Percentiles rank a stretch among this genome's conserved stretches.
These are phyloP conservation scores for Dactylellina haptotyla DNA, from an alignment of 2,329 filamentous ascomycete genomes.

Conservation along the genomic window DNA sequence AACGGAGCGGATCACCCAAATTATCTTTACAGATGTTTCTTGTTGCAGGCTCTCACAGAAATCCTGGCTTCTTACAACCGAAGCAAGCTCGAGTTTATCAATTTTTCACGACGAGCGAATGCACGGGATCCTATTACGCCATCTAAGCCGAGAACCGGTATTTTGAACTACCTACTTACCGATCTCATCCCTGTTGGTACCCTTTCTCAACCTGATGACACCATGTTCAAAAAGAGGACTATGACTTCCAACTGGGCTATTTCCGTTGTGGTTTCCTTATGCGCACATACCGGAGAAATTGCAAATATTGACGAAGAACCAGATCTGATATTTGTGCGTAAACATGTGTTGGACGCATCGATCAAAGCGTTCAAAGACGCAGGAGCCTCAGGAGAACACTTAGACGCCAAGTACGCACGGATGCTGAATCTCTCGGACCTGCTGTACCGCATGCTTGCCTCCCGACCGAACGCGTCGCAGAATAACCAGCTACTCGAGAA, in stretches of 20 bases:
- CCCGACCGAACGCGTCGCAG: conserved; percentile 66
- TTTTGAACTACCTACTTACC: conserved; percentile 92
- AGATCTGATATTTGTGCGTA: conserved; percentile 89
- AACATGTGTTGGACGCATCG: conserved; percentile 92
- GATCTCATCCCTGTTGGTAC: conserved; percentile 72
- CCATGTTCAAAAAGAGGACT: conserved; percentile 82
- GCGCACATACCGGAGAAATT: conserved; percentile 85
- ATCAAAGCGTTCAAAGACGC: conserved; percentile 92
- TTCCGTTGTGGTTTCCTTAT: conserved; percentile 84
- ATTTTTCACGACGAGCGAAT: conserved; percentile 92
- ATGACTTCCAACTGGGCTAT: conserved; percentile 88
- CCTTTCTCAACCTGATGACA: conserved; percentile 76
- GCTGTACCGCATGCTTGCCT: conserved; percentile 90
- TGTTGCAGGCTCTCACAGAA: conserved; percentile 90
- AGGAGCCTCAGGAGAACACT: conserved; percentile 77
- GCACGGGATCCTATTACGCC: conserved; percentile 81
- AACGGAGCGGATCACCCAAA: conserved; percentile 94
- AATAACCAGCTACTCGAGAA: conserved; percentile 59
- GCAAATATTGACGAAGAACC: conserved; percentile 77
- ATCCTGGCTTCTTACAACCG: conserved; percentile 90
- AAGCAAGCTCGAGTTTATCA: conserved; percentile 98
- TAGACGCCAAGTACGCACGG: conserved; percentile 86
- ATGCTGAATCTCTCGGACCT: conserved; percentile 88
- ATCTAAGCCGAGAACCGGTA: conserved; percentile 89
- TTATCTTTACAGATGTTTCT: conserved; percentile 94